Percentiles rank a stretch among this genome's conserved stretches.
Conservation (phyloP, 257 asterid species). For the Nicotiana paniculata region DNA sequence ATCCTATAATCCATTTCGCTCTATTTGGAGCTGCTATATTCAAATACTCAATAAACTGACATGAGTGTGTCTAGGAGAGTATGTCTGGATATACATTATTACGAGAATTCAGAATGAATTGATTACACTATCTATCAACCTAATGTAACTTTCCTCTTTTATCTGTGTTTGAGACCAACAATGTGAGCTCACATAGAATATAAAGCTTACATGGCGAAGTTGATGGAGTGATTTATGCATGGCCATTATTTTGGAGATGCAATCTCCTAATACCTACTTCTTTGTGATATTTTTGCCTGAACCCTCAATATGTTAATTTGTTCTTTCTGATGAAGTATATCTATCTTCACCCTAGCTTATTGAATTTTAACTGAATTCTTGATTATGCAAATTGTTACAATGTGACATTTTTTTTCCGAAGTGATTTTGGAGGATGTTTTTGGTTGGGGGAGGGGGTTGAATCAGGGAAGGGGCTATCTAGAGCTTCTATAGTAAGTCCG, state of each 20-base stretch:
- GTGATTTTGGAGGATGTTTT: not conserved
- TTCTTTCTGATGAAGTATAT: not conserved
- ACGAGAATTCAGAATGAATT: not conserved
- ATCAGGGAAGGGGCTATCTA: not conserved
- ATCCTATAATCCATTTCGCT: not conserved
- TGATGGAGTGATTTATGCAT: not conserved
- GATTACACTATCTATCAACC: not conserved
- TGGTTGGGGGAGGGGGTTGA: not conserved
- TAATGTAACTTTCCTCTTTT: not conserved
- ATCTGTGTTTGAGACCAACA: not conserved
- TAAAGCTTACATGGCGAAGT: not conserved
- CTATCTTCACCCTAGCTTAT: not conserved
- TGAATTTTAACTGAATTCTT: not conserved
- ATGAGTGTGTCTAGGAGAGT: not conserved
- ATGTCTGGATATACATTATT: not conserved
- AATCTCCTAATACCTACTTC: not conserved
- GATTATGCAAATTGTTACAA: not conserved
- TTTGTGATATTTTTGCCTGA: not conserved
- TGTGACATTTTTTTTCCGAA: not conserved
- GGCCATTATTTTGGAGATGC: not conserved
- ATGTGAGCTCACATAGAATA: not conserved
- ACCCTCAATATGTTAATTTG: not conserved
- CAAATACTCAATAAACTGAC: not conserved
- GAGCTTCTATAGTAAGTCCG: no score
- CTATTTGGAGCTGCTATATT: conserved; percentile 12